These are phyloP conservation scores for Ananas comosus DNA, from an alignment of 176 grass and related monocot species.

Conservation along the genomic window DNA sequence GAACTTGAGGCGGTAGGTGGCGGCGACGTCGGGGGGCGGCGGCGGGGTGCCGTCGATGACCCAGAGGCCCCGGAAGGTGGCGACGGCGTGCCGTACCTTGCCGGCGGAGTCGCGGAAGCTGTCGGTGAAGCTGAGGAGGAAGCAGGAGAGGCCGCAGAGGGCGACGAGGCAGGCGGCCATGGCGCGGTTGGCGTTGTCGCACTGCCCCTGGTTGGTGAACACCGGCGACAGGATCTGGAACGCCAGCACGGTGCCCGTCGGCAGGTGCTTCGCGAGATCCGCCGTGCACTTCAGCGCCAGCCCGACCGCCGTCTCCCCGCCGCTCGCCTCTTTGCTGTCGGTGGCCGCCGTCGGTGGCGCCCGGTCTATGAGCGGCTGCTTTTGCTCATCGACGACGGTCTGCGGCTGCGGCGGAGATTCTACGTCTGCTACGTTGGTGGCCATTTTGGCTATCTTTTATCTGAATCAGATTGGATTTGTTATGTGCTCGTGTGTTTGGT, in stretches of 20 bases:
- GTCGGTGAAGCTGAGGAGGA: slow-evolving; percentile 75
- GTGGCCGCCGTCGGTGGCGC: not conserved
- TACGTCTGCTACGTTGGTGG: not conserved
- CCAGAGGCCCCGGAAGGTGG: slow-evolving; percentile 33
- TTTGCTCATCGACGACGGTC: not conserved
- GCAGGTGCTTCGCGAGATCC: slow-evolving; percentile 79
- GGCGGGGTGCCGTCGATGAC: slow-evolving; percentile 15
- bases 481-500: not conserved
- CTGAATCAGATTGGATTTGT: not conserved
- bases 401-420: not conserved
- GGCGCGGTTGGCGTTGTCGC: slow-evolving; percentile 29
- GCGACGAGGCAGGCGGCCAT: slow-evolving; percentile 45
- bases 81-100: slow-evolving; percentile 36
- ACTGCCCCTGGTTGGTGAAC: slow-evolving; percentile 50
- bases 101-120: slow-evolving; percentile 55
- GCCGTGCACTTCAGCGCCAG: slow-evolving; percentile 42
- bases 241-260: slow-evolving; percentile 63
- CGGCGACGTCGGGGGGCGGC: not conserved
- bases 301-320: not conserved
- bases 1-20: slow-evolving; percentile 17
- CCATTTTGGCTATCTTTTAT: not conserved
- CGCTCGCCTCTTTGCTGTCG: not conserved
- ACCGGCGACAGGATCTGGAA: slow-evolving; percentile 74
- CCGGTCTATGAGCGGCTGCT: not conserved
- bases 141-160: slow-evolving; percentile 33